Conservation (phyloP, 116 monocot species). For the Dioscorea cayenensis region DNA sequence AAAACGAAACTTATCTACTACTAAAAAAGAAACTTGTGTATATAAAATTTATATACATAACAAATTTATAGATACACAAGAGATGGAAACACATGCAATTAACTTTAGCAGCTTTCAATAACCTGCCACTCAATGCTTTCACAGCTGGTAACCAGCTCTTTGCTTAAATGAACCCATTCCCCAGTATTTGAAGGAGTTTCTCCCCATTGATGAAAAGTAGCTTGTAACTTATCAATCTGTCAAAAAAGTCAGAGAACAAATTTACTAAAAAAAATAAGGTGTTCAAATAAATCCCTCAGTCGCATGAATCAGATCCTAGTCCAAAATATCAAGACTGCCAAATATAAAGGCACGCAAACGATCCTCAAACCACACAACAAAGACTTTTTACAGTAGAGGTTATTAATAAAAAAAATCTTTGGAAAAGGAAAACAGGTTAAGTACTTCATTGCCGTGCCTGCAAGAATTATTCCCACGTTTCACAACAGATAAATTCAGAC, state of each 20-base stretch:
- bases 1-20: too few relatives aligned
- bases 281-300: not conserved
- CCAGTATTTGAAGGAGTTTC: conserved; percentile 43
- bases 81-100: not conserved
- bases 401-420: too few relatives aligned
- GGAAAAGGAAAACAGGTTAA: too few relatives aligned
- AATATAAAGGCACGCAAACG: too few relatives aligned
- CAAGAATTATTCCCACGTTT: too few relatives aligned
- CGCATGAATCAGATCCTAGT: too few relatives aligned
- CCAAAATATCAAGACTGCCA: too few relatives aligned
- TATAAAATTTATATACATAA: not conserved
- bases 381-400: too few relatives aligned
- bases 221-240: conserved; percentile 87
- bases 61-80: not conserved
- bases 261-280: conserved; percentile 3
- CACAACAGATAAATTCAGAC: too few relatives aligned
- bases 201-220: conserved; percentile 65
- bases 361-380: too few relatives aligned
- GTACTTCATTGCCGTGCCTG: too few relatives aligned
- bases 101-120: conserved; percentile 4
- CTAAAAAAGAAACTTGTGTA: not conserved
- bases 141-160: conserved; percentile 74
- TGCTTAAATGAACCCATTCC: conserved; percentile 70
- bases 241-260: conserved; percentile 1
- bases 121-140: conserved; percentile 98